phyloP scores from a whole-genome alignment of 169 alveolate species.

The Eimeria maxima region DNA sequence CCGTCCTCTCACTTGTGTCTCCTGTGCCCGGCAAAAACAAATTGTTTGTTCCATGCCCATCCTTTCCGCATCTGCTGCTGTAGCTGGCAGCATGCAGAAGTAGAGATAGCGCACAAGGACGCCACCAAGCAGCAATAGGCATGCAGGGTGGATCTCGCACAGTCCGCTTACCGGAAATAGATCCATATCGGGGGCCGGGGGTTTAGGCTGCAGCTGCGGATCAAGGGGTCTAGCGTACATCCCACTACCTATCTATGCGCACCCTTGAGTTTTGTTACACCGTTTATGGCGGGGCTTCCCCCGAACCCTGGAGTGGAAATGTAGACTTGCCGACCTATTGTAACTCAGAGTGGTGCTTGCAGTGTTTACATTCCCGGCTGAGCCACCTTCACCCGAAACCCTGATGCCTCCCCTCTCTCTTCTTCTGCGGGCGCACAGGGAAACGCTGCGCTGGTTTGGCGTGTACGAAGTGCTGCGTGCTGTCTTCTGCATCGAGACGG shows the following conservation, averaged over 20 bases:
- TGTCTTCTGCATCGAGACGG: conserved; percentile 38
- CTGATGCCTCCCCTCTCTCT: background rate
- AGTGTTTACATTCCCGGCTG: background rate
- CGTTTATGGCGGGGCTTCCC: background rate
- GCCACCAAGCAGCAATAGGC: no score
- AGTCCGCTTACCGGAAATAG: background rate
- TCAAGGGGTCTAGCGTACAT: background rate
- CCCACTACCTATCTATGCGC: background rate
- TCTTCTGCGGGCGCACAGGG: background rate
- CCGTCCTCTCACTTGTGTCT: background rate
- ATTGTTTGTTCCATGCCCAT: background rate
- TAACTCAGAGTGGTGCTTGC: background rate
- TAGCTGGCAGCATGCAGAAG: no score
- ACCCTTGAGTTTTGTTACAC: background rate
- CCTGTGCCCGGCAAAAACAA: background rate
- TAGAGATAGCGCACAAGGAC: no score
- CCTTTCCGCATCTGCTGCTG: background rate
- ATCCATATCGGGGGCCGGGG: background rate
- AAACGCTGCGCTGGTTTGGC: conserved; percentile 46
- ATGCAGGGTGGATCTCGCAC: no score
- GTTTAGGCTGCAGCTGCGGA: background rate
- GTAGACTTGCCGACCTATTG: background rate
- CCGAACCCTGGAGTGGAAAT: background rate
- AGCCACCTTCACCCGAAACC: background rate
- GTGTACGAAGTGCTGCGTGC: conserved; percentile 42